Evolutionary conservation across 192 early-diverging fungal genomes (phyloP).

Genomic region (Obelidium mucronatum): DNA sequence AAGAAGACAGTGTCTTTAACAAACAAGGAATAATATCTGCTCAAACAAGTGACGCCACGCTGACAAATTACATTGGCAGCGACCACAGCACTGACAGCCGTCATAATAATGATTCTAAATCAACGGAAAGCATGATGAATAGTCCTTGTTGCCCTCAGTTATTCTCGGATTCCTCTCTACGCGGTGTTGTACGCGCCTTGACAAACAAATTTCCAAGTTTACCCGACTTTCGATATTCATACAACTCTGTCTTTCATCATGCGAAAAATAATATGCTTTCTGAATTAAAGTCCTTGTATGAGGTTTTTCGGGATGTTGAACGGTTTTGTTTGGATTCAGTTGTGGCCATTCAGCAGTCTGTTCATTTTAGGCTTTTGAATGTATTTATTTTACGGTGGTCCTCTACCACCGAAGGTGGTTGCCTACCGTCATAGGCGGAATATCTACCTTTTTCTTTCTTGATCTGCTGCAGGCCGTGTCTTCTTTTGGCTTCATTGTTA

Average conservation of each 20-base stretch:
- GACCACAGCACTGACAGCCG: too few species aligned
- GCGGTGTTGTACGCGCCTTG: not conserved
- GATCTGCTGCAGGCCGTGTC: too few species aligned
- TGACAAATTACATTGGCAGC: not conserved
- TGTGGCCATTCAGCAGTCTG: not conserved
- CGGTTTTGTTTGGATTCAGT: not conserved
- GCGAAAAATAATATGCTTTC: not conserved
- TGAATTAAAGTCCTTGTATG: not conserved
- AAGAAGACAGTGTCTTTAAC: too few species aligned
- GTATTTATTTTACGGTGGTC: too few species aligned
- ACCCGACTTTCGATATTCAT: not conserved
- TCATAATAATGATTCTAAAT: not conserved
- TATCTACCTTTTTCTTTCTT: too few species aligned
- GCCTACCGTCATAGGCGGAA: too few species aligned
- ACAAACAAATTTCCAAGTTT: not conserved
- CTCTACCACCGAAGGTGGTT: too few species aligned
- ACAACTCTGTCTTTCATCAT: not conserved
- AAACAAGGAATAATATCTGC: too few species aligned
- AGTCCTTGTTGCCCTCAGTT: not conserved
- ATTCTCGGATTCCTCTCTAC: not conserved
- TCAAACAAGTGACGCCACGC: not conserved
- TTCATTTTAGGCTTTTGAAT: not conserved
- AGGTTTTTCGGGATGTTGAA: not conserved
- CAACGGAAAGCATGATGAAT: too few species aligned
- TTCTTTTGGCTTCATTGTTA: too few species aligned